Base-by-base conservation (phyloP, 2,329 filamentous ascomycete species). In the Onygena corvina region DNA sequence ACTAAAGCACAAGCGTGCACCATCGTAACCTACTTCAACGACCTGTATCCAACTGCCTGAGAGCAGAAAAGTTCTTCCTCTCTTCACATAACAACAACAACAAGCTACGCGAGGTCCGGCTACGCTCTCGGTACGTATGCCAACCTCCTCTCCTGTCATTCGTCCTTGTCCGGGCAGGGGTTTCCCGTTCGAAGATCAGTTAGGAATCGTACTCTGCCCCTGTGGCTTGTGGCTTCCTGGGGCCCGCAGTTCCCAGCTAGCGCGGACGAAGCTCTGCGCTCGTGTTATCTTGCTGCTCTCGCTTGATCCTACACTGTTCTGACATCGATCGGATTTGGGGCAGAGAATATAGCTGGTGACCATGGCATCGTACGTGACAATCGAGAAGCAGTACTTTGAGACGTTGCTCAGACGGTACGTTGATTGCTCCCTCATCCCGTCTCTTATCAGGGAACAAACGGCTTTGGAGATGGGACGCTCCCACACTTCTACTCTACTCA, bases 361-460 rank as follows among this genome's bases (percentile, higher is more conserved):
- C 35, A 63, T 63, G 60, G 58, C 60, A 38, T 57, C 59, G 27
- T 65, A 71, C 55, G 73, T 83, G 46, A 80, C 77, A 7, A 72
- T 82, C 55, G 76, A 77, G 54, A 77, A 74, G 59, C 63, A 66
- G 46, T 77, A 82, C 65, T 77, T 82, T 57, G 75, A 82, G 58
- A 76, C 77, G 50, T 68, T 83, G 42, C 60, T 81, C 48, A 72
- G 75, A 60, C 75, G 77, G 81, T 83, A 65, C 68, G 73, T 63
- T 18, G 42, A 1, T 25, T 27, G 45, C 38, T 42, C 47, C 23
- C 27, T 25, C 18, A 11, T 34, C 21, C 14, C 14, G 5, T 27
- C 11, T 12, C n/a, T 25, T 5, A 36, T 48, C 52, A n/a, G 20
- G 11, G 25, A 29, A 25, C 5, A 20, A 11, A n/a, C n/a, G n/a